phyloP scores from a whole-genome alignment of 768 basidiomycete species.

The Hygrocybe punicea region DNA sequence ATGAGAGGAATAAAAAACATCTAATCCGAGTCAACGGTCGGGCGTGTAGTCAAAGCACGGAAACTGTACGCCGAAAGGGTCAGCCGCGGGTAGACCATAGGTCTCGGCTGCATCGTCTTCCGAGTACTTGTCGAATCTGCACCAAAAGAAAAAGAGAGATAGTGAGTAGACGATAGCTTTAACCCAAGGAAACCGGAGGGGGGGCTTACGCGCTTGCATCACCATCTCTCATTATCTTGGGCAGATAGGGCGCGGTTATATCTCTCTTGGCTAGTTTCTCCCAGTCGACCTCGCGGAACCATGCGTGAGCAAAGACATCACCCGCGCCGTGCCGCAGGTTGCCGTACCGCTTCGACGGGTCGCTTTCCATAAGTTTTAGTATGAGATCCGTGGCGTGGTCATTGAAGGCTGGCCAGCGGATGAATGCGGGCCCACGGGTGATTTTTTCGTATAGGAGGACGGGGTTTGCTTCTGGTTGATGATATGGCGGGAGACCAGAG shows the following conservation, averaged over 20 bases:
- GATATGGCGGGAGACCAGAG: slow-evolving; percentile 92
- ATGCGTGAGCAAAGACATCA: slow-evolving; percentile 89
- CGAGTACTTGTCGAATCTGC: slow-evolving; percentile 74
- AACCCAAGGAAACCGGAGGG: background rate
- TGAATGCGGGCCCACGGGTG: slow-evolving; percentile 63
- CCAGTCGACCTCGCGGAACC: slow-evolving; percentile 97
- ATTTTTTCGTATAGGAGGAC: slow-evolving; percentile 92
- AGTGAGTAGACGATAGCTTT: background rate
- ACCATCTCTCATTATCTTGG: slow-evolving; percentile 86
- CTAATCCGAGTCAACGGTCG: background rate
- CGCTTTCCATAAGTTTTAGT: slow-evolving; percentile 82
- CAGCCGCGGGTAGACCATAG: slow-evolving; percentile 58
- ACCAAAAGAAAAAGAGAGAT: slow-evolving; percentile 12
- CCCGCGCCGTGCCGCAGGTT: slow-evolving; percentile 84
- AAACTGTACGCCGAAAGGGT: slow-evolving; percentile 67
- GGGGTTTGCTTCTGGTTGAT: slow-evolving; percentile 80
- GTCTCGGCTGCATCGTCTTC: slow-evolving; percentile 61
- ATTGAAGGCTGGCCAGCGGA: slow-evolving; percentile 78
- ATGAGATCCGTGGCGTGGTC: slow-evolving; percentile 84
- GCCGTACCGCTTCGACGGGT: slow-evolving; percentile 85
- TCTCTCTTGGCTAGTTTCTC: slow-evolving; percentile 72
- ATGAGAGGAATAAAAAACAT: background rate
- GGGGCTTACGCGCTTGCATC: slow-evolving; percentile 86
- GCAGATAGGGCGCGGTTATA: slow-evolving; percentile 93
- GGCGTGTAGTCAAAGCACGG: slow-evolving; percentile 74